Base-by-base conservation (phyloP, 1,139 yeast species). In the Candida labiduridarum region DNA sequence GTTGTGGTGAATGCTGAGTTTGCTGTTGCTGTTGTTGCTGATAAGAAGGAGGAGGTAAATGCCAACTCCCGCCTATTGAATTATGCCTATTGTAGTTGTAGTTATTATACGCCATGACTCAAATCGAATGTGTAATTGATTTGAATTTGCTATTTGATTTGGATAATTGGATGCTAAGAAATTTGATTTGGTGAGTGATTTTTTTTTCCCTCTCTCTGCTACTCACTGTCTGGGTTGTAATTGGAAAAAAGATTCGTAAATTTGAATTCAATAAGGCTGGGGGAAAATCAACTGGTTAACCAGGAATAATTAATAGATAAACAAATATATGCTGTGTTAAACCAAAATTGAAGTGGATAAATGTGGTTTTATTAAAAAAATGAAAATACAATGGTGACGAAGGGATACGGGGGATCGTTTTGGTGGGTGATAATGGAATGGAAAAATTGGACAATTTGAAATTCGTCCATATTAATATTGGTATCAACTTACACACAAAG, bases 21-120 rank as follows among this genome's bases (percentile, higher is more conserved):
- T 41, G 45, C 44, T 55, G 62, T 33, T 54, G 47, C 39, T 33
- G 53, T 41, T 51, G 57, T 33, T 51, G 50, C 43, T 45, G 49
- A 44, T 50, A 54, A 48, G 58, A 64, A 27, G 66, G 67, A 2
- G 70, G 70, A 15, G 69, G 71, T 50, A 69, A 56, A 51, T 66
- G 74, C 79, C 79, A 74, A 56, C 64, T 72, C 6, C 78, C 78
- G 11, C 79, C 79, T 35, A 73, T 66, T 12, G 78, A 73, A 53
- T 68, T 74, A 59, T 74, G 79, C 49, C 78, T 61, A 58, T 63
- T 67, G 59, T 57, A 61, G 56, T 70, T 71, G 56, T 66, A 60
- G 52, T 57, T 42, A 38, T 52, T 52, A 40, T 48, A 52, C 25
- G 55, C 47, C 55, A 52, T 52, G 15, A 15, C 30, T 34, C 4